Evolutionary conservation across 2,329 filamentous ascomycete genomes (phyloP).

Genomic region (Ascochyta pisi): DNA sequence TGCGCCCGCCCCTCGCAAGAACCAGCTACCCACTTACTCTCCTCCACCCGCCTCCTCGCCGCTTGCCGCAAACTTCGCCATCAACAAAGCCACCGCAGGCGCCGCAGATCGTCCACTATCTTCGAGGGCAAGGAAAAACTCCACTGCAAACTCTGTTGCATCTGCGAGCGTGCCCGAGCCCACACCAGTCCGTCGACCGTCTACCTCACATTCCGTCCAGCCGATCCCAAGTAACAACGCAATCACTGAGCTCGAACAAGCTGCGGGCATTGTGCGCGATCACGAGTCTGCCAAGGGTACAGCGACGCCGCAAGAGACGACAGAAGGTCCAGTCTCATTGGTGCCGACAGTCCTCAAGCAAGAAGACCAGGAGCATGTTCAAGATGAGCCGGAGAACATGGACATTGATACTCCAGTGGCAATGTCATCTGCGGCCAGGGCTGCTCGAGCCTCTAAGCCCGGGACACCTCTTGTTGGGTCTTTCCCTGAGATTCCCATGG

Average conservation of each 20-base stretch:
- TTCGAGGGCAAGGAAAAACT: slow-evolving; percentile 78
- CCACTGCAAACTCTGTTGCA: slow-evolving; percentile 50
- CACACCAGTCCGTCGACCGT: slow-evolving; percentile 38
- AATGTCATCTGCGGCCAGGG: slow-evolving; percentile 41
- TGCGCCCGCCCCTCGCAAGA: slow-evolving; percentile 80
- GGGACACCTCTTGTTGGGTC: slow-evolving; percentile 55
- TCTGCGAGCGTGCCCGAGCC: slow-evolving; percentile 60
- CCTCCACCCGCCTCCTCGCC: slow-evolving; percentile 79
- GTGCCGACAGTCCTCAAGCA: slow-evolving; percentile 59
- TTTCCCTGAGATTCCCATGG: slow-evolving; percentile 53
- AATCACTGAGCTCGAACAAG: slow-evolving; percentile 44
- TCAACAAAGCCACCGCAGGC: slow-evolving; percentile 61
- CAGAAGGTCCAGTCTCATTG: slow-evolving; percentile 44
- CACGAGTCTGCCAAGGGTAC: slow-evolving; percentile 32
- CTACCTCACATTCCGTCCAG: slow-evolving; percentile 47
- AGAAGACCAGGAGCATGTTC: slow-evolving; percentile 56
- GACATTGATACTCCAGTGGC: slow-evolving; percentile 42
- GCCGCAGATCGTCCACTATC: slow-evolving; percentile 66
- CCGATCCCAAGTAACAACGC: slow-evolving; percentile 37
- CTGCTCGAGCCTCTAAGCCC: slow-evolving; percentile 55
- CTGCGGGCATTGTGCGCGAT: slow-evolving; percentile 35
- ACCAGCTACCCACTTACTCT: slow-evolving; percentile 63
- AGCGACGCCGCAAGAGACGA: slow-evolving; percentile 41
- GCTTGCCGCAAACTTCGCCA: slow-evolving; percentile 68
- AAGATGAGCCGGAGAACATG: slow-evolving; percentile 51